These are phyloP conservation scores for Sporothrix brasiliensis DNA, from an alignment of 2,329 filamentous ascomycete species.

Conservation along the genomic window DNA sequence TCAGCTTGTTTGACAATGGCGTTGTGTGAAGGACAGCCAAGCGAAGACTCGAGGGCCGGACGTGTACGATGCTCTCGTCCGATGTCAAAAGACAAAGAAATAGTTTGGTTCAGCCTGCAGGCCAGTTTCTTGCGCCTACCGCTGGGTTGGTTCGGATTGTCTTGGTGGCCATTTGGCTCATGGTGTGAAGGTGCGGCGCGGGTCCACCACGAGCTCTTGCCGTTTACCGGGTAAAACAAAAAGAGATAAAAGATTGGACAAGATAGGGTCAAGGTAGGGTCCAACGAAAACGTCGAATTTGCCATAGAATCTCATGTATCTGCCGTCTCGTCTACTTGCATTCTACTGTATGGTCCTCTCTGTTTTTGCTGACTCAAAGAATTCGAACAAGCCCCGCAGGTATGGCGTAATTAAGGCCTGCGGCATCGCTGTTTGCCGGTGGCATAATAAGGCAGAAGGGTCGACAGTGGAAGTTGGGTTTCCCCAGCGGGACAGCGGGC, in stretches of 20 bases:
- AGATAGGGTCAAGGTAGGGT: too few relatives aligned
- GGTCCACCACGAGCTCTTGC: neutral
- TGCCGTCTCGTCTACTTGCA: too few relatives aligned
- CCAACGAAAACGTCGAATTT: neutral
- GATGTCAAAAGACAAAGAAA: neutral
- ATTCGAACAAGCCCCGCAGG: neutral
- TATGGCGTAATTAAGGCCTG: slow-evolving; percentile 7
- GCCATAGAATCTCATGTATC: too few relatives aligned
- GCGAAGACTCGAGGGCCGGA: too few relatives aligned
- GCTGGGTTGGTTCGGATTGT: slow-evolving; percentile 5
- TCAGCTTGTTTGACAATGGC: neutral
- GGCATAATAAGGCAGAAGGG: slow-evolving; percentile 1
- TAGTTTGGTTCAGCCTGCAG: neutral
- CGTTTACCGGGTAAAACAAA: slow-evolving; percentile 8
- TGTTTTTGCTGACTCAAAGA: neutral
- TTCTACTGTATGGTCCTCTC: too few relatives aligned
- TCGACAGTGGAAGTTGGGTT: neutral
- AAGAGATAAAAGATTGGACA: neutral
- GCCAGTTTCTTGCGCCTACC: neutral
- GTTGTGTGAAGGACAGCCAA: neutral
- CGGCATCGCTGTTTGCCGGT: neutral
- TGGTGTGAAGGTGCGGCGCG: slow-evolving; percentile 7
- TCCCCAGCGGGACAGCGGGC: neutral
- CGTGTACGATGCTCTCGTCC: neutral
- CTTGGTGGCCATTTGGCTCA: neutral